Percentiles rank a stretch among this genome's conserved stretches.
Evolutionary conservation across 176 grass and related monocot species (phyloP).

Genomic region (Eragrostis curvula): DNA sequence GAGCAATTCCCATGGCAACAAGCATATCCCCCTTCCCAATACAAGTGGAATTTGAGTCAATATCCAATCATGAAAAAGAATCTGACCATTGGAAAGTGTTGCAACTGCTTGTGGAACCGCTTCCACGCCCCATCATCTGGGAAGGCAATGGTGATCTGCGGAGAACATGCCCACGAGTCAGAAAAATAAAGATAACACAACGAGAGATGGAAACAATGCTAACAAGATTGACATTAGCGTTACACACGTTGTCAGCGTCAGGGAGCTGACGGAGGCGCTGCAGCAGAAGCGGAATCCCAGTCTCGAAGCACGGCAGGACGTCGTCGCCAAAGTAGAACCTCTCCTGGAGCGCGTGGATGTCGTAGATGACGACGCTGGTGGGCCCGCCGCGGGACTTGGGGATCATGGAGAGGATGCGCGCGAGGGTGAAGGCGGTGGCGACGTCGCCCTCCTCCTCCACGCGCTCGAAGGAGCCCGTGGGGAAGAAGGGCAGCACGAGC

Average conservation of each 20-base stretch:
- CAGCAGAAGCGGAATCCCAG: constrained; percentile 75
- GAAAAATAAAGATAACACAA: neutral
- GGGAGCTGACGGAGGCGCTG: constrained; percentile 77
- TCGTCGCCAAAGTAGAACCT: constrained; percentile 80
- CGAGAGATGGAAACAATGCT: neutral
- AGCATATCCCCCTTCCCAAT: neutral
- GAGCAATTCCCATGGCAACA: neutral
- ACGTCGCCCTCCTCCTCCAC: constrained; percentile 98
- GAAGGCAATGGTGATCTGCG: constrained; percentile 92
- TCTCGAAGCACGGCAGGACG: constrained; percentile 86
- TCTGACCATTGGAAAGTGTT: constrained; percentile 80
- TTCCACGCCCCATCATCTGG: constrained; percentile 99
- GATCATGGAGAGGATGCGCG: constrained; percentile 84
- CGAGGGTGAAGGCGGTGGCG: constrained; percentile 91
- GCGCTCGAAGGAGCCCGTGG: constrained; percentile 93
- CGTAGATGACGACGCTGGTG: constrained; percentile 92
- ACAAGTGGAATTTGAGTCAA: neutral
- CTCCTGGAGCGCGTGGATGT: constrained; percentile 94
- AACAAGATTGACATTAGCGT: neutral
- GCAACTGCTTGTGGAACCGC: constrained; percentile 85
- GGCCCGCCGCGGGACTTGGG: constrained; percentile 92
- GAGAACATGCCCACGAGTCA: neutral
- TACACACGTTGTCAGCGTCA: constrained; percentile 66
- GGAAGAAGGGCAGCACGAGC: constrained; percentile 94
- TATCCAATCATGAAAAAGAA: constrained; percentile 12